These are phyloP conservation scores for Gilbertella persicaria DNA, from an alignment of 371 early-diverging fungal genomes.

Conservation along the genomic window DNA sequence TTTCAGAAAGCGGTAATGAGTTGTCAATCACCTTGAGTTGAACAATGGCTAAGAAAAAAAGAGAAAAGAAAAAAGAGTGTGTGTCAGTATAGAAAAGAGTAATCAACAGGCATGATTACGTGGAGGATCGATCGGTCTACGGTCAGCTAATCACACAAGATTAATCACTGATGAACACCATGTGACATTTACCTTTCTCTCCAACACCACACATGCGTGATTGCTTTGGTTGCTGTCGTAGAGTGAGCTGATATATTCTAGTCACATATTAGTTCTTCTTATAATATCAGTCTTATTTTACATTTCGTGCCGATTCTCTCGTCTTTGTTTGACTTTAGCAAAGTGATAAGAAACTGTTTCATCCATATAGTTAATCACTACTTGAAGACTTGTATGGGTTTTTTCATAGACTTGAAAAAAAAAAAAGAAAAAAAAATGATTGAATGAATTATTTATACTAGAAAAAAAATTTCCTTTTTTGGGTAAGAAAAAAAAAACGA, in stretches of 20 bases:
- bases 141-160: conserved; percentile 65
- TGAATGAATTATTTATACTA: too few species aligned
- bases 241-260: conserved; percentile 47
- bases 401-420: neutral
- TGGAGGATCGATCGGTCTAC: conserved; percentile 94
- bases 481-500: neutral
- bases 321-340: conserved; percentile 57
- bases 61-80: neutral
- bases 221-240: conserved; percentile 92
- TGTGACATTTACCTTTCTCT: conserved; percentile 71
- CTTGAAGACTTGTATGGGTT: neutral
- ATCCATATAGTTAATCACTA: conserved; percentile 44
- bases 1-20: conserved; percentile 30
- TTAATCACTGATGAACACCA: neutral
- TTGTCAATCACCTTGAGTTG: conserved; percentile 72
- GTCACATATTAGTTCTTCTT: neutral
- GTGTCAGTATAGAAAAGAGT: neutral
- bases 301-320: conserved; percentile 58
- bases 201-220: conserved; percentile 93
- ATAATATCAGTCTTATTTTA: conserved; percentile 19
- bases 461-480: too few species aligned
- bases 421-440: conserved; percentile 10
- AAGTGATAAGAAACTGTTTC: conserved; percentile 62
- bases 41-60: conserved; percentile 64
- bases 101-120: conserved; percentile 37